Conservation (phyloP, 495 filamentous ascomycete genomes). For the Neurospora sp. region DNA sequence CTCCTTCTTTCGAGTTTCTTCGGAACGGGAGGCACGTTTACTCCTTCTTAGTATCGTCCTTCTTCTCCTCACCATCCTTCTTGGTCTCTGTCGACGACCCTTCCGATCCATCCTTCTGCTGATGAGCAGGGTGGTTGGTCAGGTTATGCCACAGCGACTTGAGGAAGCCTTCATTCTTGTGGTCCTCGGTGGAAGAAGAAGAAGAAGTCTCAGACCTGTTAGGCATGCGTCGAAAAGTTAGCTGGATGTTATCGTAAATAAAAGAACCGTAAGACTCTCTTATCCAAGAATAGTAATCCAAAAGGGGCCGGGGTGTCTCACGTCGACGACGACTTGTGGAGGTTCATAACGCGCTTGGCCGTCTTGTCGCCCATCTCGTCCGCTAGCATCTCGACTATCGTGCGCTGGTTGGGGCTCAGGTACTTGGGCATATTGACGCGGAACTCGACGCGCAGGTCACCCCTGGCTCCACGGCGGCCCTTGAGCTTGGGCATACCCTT, state of each 20-base stretch:
- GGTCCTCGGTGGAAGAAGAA: constrained; percentile 12
- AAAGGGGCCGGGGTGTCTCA: constrained; percentile 8
- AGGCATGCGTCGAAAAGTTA: not conserved
- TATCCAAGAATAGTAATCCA: not conserved
- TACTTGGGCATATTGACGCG: constrained; percentile 93
- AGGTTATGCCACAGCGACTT: constrained; percentile 84
- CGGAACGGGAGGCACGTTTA: not conserved
- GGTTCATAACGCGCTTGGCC: constrained; percentile 81
- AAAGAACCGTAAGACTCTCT: not conserved
- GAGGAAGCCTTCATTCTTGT: constrained; percentile 74
- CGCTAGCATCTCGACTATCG: constrained; percentile 85
- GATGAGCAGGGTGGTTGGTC: constrained; percentile 59
- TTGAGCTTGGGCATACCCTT: constrained; percentile 85
- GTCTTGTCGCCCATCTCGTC: constrained; percentile 88
- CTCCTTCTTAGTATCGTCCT: constrained; percentile 46
- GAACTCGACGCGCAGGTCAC: constrained; percentile 88
- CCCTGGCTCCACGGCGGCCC: constrained; percentile 42
- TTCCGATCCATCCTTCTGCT: constrained; percentile 16
- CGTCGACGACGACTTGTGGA: constrained; percentile 20
- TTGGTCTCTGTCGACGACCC: constrained; percentile 20
- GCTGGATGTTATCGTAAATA: not conserved
- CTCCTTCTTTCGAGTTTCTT: not conserved
- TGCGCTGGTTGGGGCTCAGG: constrained; percentile 77
- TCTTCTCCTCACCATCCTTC: constrained; percentile 20
- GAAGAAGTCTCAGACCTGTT: constrained; percentile 2